Conservation (phyloP, 2,329 filamentous ascomycete species). For the Aspergillus brasiliensis region DNA sequence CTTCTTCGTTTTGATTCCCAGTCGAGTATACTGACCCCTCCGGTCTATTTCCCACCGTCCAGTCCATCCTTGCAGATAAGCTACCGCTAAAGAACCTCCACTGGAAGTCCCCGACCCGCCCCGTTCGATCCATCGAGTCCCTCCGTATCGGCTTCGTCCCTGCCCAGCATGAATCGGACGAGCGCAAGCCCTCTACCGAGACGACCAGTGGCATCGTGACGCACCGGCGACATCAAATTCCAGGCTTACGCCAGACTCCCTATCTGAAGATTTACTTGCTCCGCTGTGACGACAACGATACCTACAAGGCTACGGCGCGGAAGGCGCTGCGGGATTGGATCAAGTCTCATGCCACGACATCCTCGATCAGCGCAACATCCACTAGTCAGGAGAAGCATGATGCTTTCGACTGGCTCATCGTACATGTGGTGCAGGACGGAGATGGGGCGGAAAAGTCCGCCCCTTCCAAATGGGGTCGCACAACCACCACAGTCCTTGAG, state of each 20-base stretch:
- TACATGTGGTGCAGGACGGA: constrained; percentile 89
- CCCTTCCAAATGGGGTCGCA: constrained; percentile 73
- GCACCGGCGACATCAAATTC: constrained; percentile 87
- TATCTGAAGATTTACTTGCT: constrained; percentile 90
- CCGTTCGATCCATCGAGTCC: constrained; percentile 88
- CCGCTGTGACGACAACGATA: constrained; percentile 92
- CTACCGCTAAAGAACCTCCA: constrained; percentile 89
- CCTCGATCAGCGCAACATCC: constrained; percentile 47
- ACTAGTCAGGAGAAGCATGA: constrained; percentile 89
- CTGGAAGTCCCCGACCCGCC: constrained; percentile 93
- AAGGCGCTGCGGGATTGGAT: constrained; percentile 89
- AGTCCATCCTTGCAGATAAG: constrained; percentile 73
- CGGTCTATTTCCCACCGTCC: constrained; percentile 80
- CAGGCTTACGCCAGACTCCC: constrained; percentile 85
- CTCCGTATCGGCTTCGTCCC: constrained; percentile 87
- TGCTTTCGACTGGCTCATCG: constrained; percentile 90
- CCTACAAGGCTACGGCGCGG: constrained; percentile 79
- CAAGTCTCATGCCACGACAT: constrained; percentile 68
- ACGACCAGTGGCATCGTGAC: constrained; percentile 37
- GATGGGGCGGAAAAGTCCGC: constrained; percentile 65
- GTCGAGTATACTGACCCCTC: constrained; percentile 97
- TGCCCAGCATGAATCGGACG: constrained; percentile 49
- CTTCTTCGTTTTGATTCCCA: constrained; percentile 41
- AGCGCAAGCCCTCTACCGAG: constrained; percentile 41
- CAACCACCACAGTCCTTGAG: constrained; percentile 81